These are phyloP conservation scores for Cochlearia excelsa DNA, from an alignment of 345 rosid species.

Conservation along the genomic window DNA sequence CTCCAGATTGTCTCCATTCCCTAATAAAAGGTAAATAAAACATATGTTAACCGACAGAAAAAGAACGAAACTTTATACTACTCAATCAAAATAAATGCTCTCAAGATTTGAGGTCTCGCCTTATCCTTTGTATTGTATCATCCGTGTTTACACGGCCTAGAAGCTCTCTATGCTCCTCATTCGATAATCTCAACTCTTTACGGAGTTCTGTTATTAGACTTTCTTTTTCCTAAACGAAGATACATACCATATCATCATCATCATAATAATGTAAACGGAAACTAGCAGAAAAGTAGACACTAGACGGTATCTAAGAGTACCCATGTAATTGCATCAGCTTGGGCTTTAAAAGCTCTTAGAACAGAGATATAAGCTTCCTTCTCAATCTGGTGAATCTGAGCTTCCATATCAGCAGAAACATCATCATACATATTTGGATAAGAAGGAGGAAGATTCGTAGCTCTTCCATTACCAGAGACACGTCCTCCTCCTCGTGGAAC, in stretches of 20 bases:
- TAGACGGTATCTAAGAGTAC: conserved; percentile 38
- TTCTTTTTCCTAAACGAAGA: conserved; percentile 75
- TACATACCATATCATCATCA: conserved; percentile 1
- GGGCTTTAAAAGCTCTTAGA: conserved; percentile 91
- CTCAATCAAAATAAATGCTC: conserved; percentile 7
- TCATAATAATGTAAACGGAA: not conserved
- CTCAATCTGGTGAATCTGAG: conserved; percentile 83
- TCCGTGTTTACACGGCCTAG: conserved; percentile 69
- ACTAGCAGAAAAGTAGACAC: conserved; percentile 29
- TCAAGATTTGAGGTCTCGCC: conserved; percentile 39
- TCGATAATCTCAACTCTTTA: conserved; percentile 73
- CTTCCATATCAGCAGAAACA: conserved; percentile 64
- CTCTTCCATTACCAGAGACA: conserved; percentile 61
- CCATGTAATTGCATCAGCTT: conserved; percentile 95
- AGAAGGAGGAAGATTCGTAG: conserved; percentile 45
- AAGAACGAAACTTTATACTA: conserved; percentile 6
- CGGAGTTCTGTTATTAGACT: conserved; percentile 81
- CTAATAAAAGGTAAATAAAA: conserved; percentile 35
- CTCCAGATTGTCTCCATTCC: conserved; percentile 87
- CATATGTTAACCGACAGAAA: conserved; percentile 9
- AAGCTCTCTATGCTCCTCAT: conserved; percentile 91
- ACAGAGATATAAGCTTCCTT: conserved; percentile 78
- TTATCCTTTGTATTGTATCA: conserved; percentile 63
- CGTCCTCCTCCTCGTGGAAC: conserved; percentile 67
- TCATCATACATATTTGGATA: conserved; percentile 71